Evolutionary conservation across 768 basidiomycete genomes (phyloP), one percentile per base, ranked within the genome.

Genomic region (Exidia glandulosa): DNA sequence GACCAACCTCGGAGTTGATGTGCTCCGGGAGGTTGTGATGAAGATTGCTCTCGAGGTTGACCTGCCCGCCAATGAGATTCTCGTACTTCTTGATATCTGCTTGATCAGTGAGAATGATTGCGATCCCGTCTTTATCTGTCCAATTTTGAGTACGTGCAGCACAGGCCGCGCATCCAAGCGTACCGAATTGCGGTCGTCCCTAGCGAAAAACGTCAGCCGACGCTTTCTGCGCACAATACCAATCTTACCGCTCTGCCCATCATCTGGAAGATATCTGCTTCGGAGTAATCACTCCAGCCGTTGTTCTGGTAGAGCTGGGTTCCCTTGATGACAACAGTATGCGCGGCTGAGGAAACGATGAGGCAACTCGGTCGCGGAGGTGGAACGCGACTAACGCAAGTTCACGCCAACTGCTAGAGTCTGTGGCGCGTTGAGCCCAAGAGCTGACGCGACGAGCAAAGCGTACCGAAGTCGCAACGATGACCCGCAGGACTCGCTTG

Each of bases 331-430:
- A 97, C 82, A 56, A 95, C 95, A 63, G 88, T 88, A 66, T 95
- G 90, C 1, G 94, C 94, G 54, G 95, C 90, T 93, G 62, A n/a
- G n/a, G 2, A 62, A 13, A 34, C 16, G 3, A 36, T 31, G 3
- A n/a, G 25, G 25, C 50, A 54, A 54, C 7, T 10, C 48, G 14
- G 48, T 10, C 13, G 16, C 45, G 59, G 48, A 52, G 16, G 31
- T 32, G 31, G 50, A 55, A 34, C 27, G 10, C 4, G 23, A 74
- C 85, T 63, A 67, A 91, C 91, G 96, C 58, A 98, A 77, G 68
- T 99, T 98, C 33, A 98, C 92, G 1, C 96, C 95, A 37, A 97
- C 93, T 0, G 96, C 94, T 29, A 99, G 77, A 14, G 95, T 98
- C 89, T 94, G 65, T 2, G 61, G 65, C 12, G 65, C 60, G 60